phyloP scores from a whole-genome alignment of 495 filamentous ascomycete genomes.

The Sabuloglossum arenarium region DNA sequence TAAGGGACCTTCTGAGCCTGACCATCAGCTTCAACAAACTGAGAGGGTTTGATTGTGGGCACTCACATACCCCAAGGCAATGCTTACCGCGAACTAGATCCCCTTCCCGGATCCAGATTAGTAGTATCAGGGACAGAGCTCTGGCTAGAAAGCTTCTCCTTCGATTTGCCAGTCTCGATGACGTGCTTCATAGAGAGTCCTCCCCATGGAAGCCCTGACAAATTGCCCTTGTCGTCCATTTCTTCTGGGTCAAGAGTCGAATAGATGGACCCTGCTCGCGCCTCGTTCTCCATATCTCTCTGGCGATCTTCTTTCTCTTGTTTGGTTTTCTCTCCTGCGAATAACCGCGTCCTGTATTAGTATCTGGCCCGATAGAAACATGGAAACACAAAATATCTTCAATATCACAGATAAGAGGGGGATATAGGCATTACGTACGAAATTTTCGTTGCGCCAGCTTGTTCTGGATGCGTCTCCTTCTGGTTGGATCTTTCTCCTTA shows the following conservation, averaged over 20 bases:
- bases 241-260: slow-evolving; percentile 29
- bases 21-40: neutral
- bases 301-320: slow-evolving; percentile 34
- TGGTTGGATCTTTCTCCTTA: slow-evolving; percentile 15
- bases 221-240: slow-evolving; percentile 23
- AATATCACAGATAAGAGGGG: neutral
- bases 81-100: slow-evolving; percentile 1
- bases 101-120: neutral
- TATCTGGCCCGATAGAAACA: neutral
- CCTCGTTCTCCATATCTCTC: slow-evolving; percentile 32
- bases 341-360: neutral
- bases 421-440: slow-evolving; percentile 11
- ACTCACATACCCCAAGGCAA: neutral
- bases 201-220: slow-evolving; percentile 44
- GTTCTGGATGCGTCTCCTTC: slow-evolving; percentile 21
- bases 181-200: slow-evolving; percentile 33
- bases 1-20: neutral
- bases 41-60: neutral
- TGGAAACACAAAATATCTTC: neutral
- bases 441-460: slow-evolving; percentile 21
- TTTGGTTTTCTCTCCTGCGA: slow-evolving; percentile 34
- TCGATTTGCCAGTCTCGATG: slow-evolving; percentile 28
- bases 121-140: neutral
- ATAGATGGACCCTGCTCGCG: slow-evolving; percentile 33
- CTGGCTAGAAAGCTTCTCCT: neutral